Evolutionary conservation across 2,329 filamentous ascomycete species (phyloP).

Genomic region (Aspergillus pseudoviridinutans): DNA sequence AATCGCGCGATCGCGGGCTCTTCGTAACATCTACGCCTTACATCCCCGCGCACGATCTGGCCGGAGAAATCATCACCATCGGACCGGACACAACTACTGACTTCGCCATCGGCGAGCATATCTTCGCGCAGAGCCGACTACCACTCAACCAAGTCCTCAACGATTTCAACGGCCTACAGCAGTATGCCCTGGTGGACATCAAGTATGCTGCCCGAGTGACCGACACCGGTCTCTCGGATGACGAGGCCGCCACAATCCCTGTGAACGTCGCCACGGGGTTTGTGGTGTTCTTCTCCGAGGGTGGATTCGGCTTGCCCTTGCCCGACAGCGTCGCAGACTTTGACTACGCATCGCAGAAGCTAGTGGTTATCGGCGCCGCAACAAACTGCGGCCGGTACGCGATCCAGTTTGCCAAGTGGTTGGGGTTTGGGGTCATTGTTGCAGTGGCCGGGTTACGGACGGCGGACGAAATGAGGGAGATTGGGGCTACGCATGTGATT

Average conservation of each 20-base stretch:
- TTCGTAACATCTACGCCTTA: conserved; percentile 30
- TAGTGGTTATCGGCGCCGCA: conserved; percentile 36
- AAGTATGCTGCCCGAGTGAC: conserved; percentile 28
- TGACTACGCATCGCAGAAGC: neutral
- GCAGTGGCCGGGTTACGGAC: conserved; percentile 28
- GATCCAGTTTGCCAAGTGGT: conserved; percentile 28
- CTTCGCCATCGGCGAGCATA: conserved; percentile 27
- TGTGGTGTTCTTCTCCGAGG: conserved; percentile 29
- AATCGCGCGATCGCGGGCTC: conserved; percentile 32
- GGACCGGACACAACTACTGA: conserved; percentile 18
- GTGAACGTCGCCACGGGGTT: conserved; percentile 32
- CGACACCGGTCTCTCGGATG: conserved; percentile 24
- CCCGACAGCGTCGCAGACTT: neutral
- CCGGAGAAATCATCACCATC: conserved; percentile 28
- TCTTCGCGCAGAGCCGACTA: conserved; percentile 25
- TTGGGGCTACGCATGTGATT: conserved; percentile 41
- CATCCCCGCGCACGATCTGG: conserved; percentile 34
- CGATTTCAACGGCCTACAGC: conserved; percentile 28
- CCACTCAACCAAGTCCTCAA: conserved; percentile 1
- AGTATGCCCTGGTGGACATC: conserved; percentile 35
- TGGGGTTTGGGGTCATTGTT: conserved; percentile 38
- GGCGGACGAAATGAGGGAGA: conserved; percentile 28
- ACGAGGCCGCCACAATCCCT: conserved; percentile 36
- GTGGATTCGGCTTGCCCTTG: conserved; percentile 10
- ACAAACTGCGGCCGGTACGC: conserved; percentile 32